Evolutionary conservation across 768 basidiomycete genomes (phyloP), one percentile per base, ranked within the genome.

Genomic region (Grammothele lineata): DNA sequence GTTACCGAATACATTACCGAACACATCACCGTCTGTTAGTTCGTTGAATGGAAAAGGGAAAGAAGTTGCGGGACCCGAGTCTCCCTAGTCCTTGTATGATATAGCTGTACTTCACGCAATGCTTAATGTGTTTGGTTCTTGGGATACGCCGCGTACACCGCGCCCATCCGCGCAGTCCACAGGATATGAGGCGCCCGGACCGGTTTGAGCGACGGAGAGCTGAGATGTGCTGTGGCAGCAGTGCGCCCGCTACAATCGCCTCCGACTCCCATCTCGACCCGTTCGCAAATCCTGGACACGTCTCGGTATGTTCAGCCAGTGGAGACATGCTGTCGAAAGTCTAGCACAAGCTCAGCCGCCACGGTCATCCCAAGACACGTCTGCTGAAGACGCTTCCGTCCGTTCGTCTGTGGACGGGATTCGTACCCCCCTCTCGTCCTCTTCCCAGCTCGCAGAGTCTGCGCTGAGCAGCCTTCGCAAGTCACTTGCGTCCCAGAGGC

Each of bases 261-360:
- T n/a, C n/a, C n/a, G n/a, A n/a, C n/a, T n/a, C n/a, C n/a, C n/a
- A n/a, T n/a, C n/a, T n/a, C n/a, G n/a, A n/a, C n/a, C n/a, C n/a
- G n/a, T n/a, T n/a, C n/a, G n/a, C n/a, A n/a, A n/a, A n/a, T 49
- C 21, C 15, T 5, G 19, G 24, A 25, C 26, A 17, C 18, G 10
- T 19, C 10, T 17, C 9, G 4, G 12, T 14, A 90, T 91, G 88
- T 89, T 90, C 64, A 83, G 77, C 38, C 81, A 83, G 58, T 78
- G 87, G 61, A 75, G 77, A 32, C 80, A 83, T 47, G 84, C 82
- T 50, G 83, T 91, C 15, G 88, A 90, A 62, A 78, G 70, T 41
- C 66, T 88, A 27, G 80, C 82, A 17, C 76, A 78, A 37, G 69
- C 72, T 18, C 76, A 78, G 38, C 69, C 71, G 30, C 67, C 59